Evolutionary conservation across 164 flowering plant genomes (phyloP), one percentile per base, ranked within the genome.

Genomic region (Protea cynaroides): DNA sequence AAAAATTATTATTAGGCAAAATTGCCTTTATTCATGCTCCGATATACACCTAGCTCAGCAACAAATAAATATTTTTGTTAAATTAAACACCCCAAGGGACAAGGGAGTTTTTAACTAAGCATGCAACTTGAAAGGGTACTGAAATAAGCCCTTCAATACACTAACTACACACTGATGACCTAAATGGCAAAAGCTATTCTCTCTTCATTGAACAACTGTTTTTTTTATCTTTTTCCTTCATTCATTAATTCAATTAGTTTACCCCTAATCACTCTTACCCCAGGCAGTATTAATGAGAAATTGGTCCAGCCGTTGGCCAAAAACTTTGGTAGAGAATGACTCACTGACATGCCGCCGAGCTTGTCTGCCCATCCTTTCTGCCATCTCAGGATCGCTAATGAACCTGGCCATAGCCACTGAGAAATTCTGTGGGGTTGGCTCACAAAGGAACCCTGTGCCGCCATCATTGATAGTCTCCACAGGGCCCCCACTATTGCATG

Each of bases 401-500:
- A 90, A 66, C 52, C 71, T 86, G n/a, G 82, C 83, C 98, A 93
- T 90, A 7, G 88, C 92, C 63, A 40, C 36, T 7, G 91, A 75
- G 70, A 93, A 93, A 5, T 80, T 88, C 59, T 57, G 65, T 19
- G 95, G 83, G 9, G 70, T 86, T 50, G 97, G 90, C 25, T 83
- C 81, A 66, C 96, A 94, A 9, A 94, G 93, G 70, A 81, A 94
- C 34, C 98, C 97, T 1, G 97, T 87, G 24, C 67, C 76, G 8
- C 77, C 96, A 65, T 87, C 63, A 74, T 75, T 91, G 36, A 91
- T 60, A 5, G 97, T 84, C 76, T 94, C 98, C 22, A 88, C 85
- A 6, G 95, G 98, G 9, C 97, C 98, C 24, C 98, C 98, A 61
- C 98, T 94, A 56, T 85, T 89, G 85, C 98, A 94, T 10, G 93